These are phyloP conservation scores for Talaromyces ruber DNA, from an alignment of 495 filamentous ascomycete species.

Conservation along the genomic window DNA sequence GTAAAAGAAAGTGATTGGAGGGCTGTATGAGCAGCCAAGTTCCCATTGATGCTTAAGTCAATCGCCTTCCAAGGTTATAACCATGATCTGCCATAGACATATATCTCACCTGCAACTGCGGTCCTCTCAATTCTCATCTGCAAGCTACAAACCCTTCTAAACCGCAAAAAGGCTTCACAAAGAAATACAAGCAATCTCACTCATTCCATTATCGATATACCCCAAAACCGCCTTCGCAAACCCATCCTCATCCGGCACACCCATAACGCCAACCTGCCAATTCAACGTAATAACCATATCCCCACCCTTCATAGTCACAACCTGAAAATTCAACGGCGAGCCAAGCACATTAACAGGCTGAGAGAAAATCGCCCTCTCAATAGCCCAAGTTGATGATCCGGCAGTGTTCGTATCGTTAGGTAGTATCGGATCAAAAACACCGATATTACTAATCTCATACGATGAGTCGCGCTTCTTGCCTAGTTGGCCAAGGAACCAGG, in stretches of 20 bases:
- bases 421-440: slow-evolving; percentile 10
- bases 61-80: too few species aligned
- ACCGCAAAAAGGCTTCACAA: too few species aligned
- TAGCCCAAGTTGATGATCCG: slow-evolving; percentile 2
- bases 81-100: too few species aligned
- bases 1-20: too few species aligned
- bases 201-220: background rate
- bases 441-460: slow-evolving; percentile 14
- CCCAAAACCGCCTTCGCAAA: slow-evolving; percentile 7
- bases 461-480: slow-evolving; percentile 11
- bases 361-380: slow-evolving; percentile 10
- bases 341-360: slow-evolving; percentile 12
- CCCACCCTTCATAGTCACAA: slow-evolving; percentile 9
- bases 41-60: too few species aligned
- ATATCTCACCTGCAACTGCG: too few species aligned
- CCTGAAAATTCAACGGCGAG: slow-evolving; percentile 10
- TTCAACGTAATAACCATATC: slow-evolving; percentile 16
- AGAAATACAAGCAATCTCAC: background rate
- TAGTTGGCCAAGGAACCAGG: slow-evolving; percentile 8
- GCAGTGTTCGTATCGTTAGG: background rate
- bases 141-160: background rate
- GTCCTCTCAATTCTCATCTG: too few species aligned
- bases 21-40: too few species aligned
- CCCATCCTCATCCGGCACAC: slow-evolving; percentile 8
- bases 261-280: slow-evolving; percentile 14